phyloP scores from a whole-genome alignment of 192 early-diverging fungal genomes.

The Lobosporangium transversale region DNA sequence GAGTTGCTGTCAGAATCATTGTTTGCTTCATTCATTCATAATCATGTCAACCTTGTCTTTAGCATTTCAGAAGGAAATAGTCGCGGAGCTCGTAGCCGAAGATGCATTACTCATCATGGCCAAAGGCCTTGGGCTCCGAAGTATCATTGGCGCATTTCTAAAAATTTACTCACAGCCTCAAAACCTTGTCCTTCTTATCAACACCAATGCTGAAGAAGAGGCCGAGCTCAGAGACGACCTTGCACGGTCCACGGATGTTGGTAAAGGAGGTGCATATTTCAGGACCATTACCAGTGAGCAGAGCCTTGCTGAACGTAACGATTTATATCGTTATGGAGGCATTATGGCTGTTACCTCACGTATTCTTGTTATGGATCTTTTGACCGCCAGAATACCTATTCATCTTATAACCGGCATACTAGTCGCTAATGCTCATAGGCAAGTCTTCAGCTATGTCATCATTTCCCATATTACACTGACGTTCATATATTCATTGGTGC shows the following conservation, averaged over 20 bases:
- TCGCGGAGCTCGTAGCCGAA: slow-evolving; percentile 73
- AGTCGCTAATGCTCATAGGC: slow-evolving; percentile 88
- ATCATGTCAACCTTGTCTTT: slow-evolving; percentile 53
- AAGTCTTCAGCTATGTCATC: too few relatives aligned
- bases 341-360: slow-evolving; percentile 86
- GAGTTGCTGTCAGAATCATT: too few relatives aligned
- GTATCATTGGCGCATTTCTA: slow-evolving; percentile 76
- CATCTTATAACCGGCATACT: slow-evolving; percentile 85
- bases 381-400: slow-evolving; percentile 79
- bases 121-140: slow-evolving; percentile 79
- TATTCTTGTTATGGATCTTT: slow-evolving; percentile 91
- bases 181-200: slow-evolving; percentile 83
- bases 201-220: slow-evolving; percentile 72
- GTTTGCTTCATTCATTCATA: not conserved
- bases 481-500: too few relatives aligned
- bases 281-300: slow-evolving; percentile 39
- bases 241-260: slow-evolving; percentile 23
- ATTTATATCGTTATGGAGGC: slow-evolving; percentile 84
- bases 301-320: slow-evolving; percentile 45
- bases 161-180: slow-evolving; percentile 73
- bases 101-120: slow-evolving; percentile 85
- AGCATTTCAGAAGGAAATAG: slow-evolving; percentile 72
- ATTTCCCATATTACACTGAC: too few relatives aligned
- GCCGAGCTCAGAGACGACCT: slow-evolving; percentile 46
- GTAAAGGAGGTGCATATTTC: slow-evolving; percentile 24